Evolutionary conservation across 2,329 filamentous ascomycete species (phyloP).

Genomic region (Trichoderma semiorbis): DNA sequence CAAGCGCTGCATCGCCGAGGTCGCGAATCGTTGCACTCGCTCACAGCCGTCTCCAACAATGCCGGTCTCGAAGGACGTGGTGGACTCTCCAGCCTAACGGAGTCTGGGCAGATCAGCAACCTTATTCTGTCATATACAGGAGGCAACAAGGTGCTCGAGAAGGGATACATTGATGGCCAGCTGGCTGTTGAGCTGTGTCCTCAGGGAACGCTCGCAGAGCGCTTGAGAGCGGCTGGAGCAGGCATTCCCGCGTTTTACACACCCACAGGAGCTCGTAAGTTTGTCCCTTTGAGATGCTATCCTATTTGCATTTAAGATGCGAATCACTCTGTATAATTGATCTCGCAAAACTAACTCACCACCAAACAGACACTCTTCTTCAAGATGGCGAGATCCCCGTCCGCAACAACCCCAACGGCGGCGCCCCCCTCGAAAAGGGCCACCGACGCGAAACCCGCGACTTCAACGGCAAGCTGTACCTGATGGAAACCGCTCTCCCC

Average conservation of each 20-base stretch:
- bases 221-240: conserved; percentile 68
- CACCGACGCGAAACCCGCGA: conserved; percentile 66
- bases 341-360: conserved; percentile 12
- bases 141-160: conserved; percentile 72
- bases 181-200: conserved; percentile 74
- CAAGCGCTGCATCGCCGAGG: conserved; percentile 61
- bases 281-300: neutral
- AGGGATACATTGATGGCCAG: conserved; percentile 70
- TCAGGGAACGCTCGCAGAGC: conserved; percentile 70
- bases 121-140: conserved; percentile 75
- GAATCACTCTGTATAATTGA: neutral
- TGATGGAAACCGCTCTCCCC: conserved; percentile 73
- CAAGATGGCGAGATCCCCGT: conserved; percentile 67
- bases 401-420: conserved; percentile 56
- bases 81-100: conserved; percentile 65
- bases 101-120: conserved; percentile 66
- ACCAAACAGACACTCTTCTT: conserved; percentile 56
- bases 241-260: conserved; percentile 82
- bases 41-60: conserved; percentile 80
- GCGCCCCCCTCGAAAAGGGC: conserved; percentile 61
- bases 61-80: conserved; percentile 66
- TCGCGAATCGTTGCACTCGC: conserved; percentile 57
- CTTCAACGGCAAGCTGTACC: conserved; percentile 68
- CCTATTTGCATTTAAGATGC: neutral
- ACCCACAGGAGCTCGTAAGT: conserved; percentile 64